A percentile compares a stretch with the other conserved stretches of the same genome.
phyloP scores from a whole-genome alignment of 2,329 filamentous ascomycete genomes.

The Westerdykella aurantiaca region DNA sequence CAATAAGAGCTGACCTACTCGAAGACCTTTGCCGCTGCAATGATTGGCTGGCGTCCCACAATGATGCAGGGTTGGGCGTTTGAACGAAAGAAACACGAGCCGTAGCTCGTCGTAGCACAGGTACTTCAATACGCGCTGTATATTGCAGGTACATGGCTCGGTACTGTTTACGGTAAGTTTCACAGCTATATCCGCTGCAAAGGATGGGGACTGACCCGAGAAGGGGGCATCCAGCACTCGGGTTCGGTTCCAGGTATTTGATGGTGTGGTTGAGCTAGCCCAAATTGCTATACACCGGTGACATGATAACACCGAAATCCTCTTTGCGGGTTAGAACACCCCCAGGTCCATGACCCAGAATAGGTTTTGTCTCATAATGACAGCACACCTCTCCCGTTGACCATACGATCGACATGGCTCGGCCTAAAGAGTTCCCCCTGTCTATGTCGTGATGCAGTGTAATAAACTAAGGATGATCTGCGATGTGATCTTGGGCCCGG shows the following conservation, averaged over 20 bases:
- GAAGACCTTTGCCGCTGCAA: constrained; percentile 2
- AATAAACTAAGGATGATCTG: constrained; percentile 3
- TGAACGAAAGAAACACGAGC: constrained; percentile 12
- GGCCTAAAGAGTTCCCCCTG: too few species aligned
- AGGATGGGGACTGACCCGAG: background rate
- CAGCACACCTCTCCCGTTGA: too few species aligned
- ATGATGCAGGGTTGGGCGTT: constrained; percentile 3
- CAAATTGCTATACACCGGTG: too few species aligned
- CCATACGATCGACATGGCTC: too few species aligned
- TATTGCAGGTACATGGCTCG: constrained; percentile 18
- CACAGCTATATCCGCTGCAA: constrained; percentile 1
- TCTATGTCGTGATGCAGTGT: background rate
- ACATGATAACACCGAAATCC: too few species aligned
- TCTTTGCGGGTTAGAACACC: too few species aligned
- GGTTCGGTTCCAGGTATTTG: constrained; percentile 1
- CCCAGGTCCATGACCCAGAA: too few species aligned
- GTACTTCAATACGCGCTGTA: constrained; percentile 14
- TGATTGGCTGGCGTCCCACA: constrained; percentile 12
- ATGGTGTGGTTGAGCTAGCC: too few species aligned
- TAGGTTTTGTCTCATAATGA: too few species aligned
- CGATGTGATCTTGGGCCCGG: background rate
- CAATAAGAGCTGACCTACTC: constrained; percentile 20
- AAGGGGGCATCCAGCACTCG: background rate
- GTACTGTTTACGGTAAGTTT: constrained; percentile 3
- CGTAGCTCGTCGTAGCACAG: constrained; percentile 6